Percentiles rank a stretch among this genome's conserved stretches.
Conservation (phyloP, 139 green algal genomes). For the Choricystis sp. region DNA sequence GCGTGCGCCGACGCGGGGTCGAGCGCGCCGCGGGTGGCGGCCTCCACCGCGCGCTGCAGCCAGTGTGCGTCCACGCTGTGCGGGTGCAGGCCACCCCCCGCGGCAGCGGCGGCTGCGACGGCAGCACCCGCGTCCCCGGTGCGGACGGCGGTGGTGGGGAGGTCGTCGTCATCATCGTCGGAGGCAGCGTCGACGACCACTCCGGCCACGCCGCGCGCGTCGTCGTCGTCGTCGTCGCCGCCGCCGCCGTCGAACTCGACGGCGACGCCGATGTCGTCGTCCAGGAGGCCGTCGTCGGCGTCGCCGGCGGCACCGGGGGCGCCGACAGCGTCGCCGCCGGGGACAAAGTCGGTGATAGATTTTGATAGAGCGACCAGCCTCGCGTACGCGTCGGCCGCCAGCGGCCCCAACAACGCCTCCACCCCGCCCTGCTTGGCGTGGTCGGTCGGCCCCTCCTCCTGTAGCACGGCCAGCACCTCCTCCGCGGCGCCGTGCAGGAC, state of each 20-base stretch:
- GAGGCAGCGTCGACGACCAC: conserved; percentile 28
- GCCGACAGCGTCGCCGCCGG: conserved; percentile 20
- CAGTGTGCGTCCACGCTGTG: conserved; percentile 97
- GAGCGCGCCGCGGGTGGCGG: conserved; percentile 37
- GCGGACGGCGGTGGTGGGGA: conserved; percentile 8
- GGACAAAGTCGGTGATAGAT: conserved; percentile 70
- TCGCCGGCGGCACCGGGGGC: conserved; percentile 9
- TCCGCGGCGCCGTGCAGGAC: conserved; percentile 87
- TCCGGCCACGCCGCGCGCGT: conserved; percentile 29
- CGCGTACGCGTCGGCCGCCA: conserved; percentile 64
- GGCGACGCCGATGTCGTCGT: conserved; percentile 82
- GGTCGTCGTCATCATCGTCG: conserved; percentile 29
- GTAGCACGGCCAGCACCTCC: conserved; percentile 85
- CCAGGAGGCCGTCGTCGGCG: conserved; percentile 14
- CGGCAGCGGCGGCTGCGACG: conserved; percentile 8
- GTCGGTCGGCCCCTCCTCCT: conserved; percentile 62
- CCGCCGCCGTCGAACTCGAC: conserved; percentile 87
- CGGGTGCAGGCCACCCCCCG: not conserved
- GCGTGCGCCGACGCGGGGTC: conserved; percentile 56
- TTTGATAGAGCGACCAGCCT: conserved; percentile 72
- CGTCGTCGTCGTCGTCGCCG: conserved; percentile 63
- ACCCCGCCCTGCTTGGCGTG: conserved; percentile 54
- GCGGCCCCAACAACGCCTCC: conserved; percentile 47
- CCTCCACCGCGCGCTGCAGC: conserved; percentile 80
- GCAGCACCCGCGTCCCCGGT: conserved; percentile 30